Conservation (phyloP, 2,329 filamentous ascomycete species). For the Epicoccum nigrum region DNA sequence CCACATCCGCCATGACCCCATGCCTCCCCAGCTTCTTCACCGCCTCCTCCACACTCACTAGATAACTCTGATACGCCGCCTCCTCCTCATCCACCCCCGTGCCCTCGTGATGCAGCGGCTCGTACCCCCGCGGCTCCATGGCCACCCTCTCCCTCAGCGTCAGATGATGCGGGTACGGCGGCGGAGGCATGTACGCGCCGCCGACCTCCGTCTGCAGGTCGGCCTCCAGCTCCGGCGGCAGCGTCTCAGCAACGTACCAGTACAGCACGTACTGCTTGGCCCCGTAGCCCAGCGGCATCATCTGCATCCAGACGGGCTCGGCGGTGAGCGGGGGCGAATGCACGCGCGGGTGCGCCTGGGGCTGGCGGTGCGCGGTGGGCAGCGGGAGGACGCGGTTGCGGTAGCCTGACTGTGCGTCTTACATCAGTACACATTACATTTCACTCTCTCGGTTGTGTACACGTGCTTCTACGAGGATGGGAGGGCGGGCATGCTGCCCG, state of each 20-base stretch:
- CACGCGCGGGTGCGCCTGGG: slow-evolving; percentile 44
- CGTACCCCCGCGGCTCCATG: slow-evolving; percentile 51
- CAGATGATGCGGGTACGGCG: slow-evolving; percentile 44
- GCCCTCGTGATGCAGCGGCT: slow-evolving; percentile 53
- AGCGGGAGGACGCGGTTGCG: slow-evolving; percentile 57
- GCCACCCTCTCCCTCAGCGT: slow-evolving; percentile 48
- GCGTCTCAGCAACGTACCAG: slow-evolving; percentile 57
- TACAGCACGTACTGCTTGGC: slow-evolving; percentile 53
- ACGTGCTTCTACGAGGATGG: no score
- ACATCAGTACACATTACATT: neutral
- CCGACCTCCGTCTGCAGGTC: slow-evolving; percentile 29
- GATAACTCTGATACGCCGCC: slow-evolving; percentile 49
- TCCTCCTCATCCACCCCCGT: slow-evolving; percentile 59
- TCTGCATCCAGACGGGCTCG: slow-evolving; percentile 56
- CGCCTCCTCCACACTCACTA: slow-evolving; percentile 54
- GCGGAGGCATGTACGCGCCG: slow-evolving; percentile 47
- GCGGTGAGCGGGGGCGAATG: slow-evolving; percentile 38
- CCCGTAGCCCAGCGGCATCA: slow-evolving; percentile 46
- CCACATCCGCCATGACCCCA: slow-evolving; percentile 54
- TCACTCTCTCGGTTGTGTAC: no score
- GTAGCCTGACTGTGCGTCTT: slow-evolving; percentile 50
- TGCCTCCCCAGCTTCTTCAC: slow-evolving; percentile 46
- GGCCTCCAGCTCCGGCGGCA: slow-evolving; percentile 48
- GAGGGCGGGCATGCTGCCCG: no score
- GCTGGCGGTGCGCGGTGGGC: slow-evolving; percentile 53